Conservation (phyloP, 1,284 basidiomycete genomes). For the Kwoniella shivajii region DNA sequence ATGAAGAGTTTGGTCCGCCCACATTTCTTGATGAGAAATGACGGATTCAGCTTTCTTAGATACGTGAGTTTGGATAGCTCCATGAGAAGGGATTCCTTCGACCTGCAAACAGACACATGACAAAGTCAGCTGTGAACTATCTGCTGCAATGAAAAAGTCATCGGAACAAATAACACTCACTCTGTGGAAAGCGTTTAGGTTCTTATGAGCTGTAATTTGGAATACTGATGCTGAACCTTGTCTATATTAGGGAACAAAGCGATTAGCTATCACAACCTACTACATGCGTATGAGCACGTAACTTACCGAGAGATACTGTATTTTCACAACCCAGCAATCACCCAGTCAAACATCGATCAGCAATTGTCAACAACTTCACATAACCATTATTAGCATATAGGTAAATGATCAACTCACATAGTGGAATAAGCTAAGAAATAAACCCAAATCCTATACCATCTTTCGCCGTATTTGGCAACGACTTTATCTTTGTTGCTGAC, state of each 20-base stretch:
- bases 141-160: background rate
- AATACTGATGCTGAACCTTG: constrained; percentile 87
- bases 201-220: constrained; percentile 97
- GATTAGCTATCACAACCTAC: background rate
- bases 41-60: constrained; percentile 37
- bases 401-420: constrained; percentile 58
- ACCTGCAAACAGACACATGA: constrained; percentile 45
- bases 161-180: constrained; percentile 39
- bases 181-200: constrained; percentile 91
- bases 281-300: background rate
- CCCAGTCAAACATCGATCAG: no score
- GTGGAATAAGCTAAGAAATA: constrained; percentile 84
- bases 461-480: constrained; percentile 83
- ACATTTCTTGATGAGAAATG: constrained; percentile 39
- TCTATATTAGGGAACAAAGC: constrained; percentile 51
- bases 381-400: no score
- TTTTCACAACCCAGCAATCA: constrained; percentile 5
- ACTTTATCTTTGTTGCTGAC: constrained; percentile 85
- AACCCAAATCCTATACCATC: constrained; percentile 85
- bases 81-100: constrained; percentile 73
- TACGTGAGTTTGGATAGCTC: constrained; percentile 42
- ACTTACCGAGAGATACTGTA: constrained; percentile 13
- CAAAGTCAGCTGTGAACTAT: background rate
- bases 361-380: no score
- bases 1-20: constrained; percentile 18